Conservation (phyloP, 345 rosid species). For the Jatropha curcas region DNA sequence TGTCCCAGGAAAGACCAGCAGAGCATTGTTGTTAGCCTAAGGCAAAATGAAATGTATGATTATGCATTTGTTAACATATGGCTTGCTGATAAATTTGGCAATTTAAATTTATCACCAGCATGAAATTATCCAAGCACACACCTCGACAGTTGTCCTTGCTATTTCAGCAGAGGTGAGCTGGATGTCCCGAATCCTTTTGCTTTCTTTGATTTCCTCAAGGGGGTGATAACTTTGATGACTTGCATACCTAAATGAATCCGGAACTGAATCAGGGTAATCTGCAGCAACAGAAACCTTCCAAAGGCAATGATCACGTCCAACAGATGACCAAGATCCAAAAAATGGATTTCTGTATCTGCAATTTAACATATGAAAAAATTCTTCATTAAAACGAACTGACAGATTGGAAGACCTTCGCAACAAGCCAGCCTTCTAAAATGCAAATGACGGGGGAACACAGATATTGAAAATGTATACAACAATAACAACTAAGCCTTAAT, state of each 20-base stretch:
- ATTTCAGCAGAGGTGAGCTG: constrained; percentile 75
- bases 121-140: constrained; percentile 27
- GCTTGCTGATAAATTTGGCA: neutral
- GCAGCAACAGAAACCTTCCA: constrained; percentile 92
- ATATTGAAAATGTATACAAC: too few relatives aligned
- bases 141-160: constrained; percentile 89
- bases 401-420: neutral
- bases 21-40: constrained; percentile 72
- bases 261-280: constrained; percentile 91
- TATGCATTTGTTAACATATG: constrained; percentile 8
- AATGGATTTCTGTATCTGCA: constrained; percentile 53
- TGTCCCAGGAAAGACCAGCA: constrained; percentile 82
- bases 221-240: constrained; percentile 75
- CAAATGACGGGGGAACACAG: neutral
- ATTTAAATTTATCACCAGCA: neutral
- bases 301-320: constrained; percentile 56
- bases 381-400: neutral
- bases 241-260: constrained; percentile 72
- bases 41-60: constrained; percentile 24
- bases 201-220: constrained; percentile 72
- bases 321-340: constrained; percentile 57
- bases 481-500: too few relatives aligned
- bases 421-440: neutral
- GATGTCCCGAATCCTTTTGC: constrained; percentile 59
- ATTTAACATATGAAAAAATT: constrained; percentile 24